Evolutionary conservation across 768 basidiomycete genomes (phyloP).

Genomic region (Crucibulum laeve): DNA sequence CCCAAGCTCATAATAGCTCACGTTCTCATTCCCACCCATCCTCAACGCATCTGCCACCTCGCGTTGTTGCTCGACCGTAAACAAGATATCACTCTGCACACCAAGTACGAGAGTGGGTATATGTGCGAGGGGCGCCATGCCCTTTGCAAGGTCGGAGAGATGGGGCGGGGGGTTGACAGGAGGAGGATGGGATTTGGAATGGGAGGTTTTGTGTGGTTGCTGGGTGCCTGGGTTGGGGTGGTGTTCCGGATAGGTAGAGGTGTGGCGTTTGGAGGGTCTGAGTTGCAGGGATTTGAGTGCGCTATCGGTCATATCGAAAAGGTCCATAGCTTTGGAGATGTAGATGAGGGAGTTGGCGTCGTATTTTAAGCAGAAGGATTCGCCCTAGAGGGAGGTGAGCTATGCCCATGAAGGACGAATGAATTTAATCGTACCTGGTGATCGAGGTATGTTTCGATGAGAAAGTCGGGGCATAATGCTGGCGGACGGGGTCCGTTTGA

Average conservation of each 20-base stretch:
- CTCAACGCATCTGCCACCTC: conserved; percentile 91
- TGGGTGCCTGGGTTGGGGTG: conserved; percentile 10
- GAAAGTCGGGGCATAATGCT: conserved; percentile 91
- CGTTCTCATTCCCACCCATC: conserved; percentile 82
- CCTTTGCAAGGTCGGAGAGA: conserved; percentile 71
- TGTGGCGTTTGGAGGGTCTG: conserved; percentile 17
- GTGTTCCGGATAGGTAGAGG: conserved; percentile 12
- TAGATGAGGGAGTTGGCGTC: conserved; percentile 99
- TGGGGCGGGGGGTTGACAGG: conserved; percentile 72
- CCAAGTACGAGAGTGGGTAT: conserved; percentile 87
- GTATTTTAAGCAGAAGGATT: conserved; percentile 97
- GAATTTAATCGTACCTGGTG: conserved; percentile 75
- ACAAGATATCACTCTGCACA: conserved; percentile 94
- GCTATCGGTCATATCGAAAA: conserved; percentile 90
- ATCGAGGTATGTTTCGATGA: conserved; percentile 98
- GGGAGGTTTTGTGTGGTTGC: conserved; percentile 35
- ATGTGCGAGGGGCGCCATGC: conserved; percentile 67
- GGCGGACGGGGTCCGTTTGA: conserved; percentile 42
- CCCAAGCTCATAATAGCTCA: conserved; percentile 95
- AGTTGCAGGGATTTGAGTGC: conserved; percentile 71
- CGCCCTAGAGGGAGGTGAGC: conserved; percentile 53
- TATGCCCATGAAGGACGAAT: conserved; percentile 19
- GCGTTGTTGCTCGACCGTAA: conserved; percentile 95
- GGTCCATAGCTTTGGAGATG: conserved; percentile 98
- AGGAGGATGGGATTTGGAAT: conserved; percentile 69